These are phyloP conservation scores for Pichia ethanolica DNA, from an alignment of 805 yeast genomes.

Conservation along the genomic window DNA sequence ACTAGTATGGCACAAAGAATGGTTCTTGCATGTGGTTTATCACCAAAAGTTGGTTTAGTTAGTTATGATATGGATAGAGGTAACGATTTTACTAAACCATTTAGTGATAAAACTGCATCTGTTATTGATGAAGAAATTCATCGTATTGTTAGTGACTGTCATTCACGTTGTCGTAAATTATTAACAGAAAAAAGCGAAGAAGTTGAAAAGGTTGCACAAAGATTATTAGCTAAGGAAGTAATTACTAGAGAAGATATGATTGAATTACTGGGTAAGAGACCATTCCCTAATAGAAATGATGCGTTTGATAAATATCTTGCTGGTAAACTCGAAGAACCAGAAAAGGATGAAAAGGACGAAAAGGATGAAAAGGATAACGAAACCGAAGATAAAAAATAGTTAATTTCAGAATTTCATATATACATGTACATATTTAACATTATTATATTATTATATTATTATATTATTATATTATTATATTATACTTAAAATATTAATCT, in stretches of 20 bases:
- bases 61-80: conserved; percentile 45
- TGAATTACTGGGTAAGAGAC: conserved; percentile 66
- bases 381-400: no score
- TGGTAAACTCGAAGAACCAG: conserved; percentile 12
- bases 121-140: conserved; percentile 65
- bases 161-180: conserved; percentile 49
- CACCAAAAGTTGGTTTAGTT: conserved; percentile 62
- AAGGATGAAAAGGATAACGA: background rate
- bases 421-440: background rate
- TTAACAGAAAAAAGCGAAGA: conserved; percentile 49
- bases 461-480: no score
- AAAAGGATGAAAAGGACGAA: background rate
- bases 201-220: conserved; percentile 68
- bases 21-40: conserved; percentile 88
- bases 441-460: no score
- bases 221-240: conserved; percentile 65
- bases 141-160: conserved; percentile 58
- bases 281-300: conserved; percentile 71
- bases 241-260: conserved; percentile 78
- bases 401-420: no score
- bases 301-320: conserved; percentile 84
- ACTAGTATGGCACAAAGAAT: conserved; percentile 83
- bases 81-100: conserved; percentile 50
- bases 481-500: no score
- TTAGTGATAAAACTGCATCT: conserved; percentile 64